Evolutionary conservation across 108 stramenopile genomes (phyloP).

Genomic region (Cyclotella kingstonii): DNA sequence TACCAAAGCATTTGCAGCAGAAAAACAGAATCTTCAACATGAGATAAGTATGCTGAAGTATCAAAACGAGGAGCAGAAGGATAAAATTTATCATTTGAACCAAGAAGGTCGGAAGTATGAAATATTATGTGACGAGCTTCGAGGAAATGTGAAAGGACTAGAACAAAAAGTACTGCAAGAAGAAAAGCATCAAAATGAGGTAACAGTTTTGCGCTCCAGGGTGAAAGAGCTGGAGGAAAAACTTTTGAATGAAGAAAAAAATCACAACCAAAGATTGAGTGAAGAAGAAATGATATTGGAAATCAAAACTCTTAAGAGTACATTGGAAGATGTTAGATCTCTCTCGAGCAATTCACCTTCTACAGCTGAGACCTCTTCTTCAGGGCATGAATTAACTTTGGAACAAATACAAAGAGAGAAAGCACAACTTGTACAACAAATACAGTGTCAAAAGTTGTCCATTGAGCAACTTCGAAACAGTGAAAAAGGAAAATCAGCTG

Average conservation of each 20-base stretch:
- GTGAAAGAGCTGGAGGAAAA: neutral
- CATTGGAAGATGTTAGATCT: no score
- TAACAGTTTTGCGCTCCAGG: no score
- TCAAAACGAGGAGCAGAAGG: conserved; percentile 11
- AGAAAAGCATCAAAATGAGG: neutral
- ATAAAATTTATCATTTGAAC: conserved; percentile 13
- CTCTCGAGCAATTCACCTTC: neutral
- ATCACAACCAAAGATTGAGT: neutral
- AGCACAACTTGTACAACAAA: conserved; percentile 5
- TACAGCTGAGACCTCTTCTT: neutral
- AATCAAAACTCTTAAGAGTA: conserved; percentile 12
- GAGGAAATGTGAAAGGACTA: conserved; percentile 5
- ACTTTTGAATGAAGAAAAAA: neutral
- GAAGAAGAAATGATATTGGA: conserved; percentile 14
- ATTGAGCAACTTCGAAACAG: conserved; percentile 21
- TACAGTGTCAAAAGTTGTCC: neutral
- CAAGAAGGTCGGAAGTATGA: conserved; percentile 16
- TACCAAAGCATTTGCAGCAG: conserved; percentile 15
- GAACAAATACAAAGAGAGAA: conserved; percentile 15
- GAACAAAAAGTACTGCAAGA: conserved; percentile 4
- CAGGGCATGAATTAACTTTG: neutral
- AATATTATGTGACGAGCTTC: conserved; percentile 6
- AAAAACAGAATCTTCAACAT: conserved; percentile 25
- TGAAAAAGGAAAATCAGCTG: conserved; percentile 14
- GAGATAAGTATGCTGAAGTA: conserved; percentile 14